Percentiles rank a stretch among this genome's conserved stretches.
These are phyloP conservation scores for Linum trigynum DNA, from an alignment of 345 rosid species.

Conservation along the genomic window DNA sequence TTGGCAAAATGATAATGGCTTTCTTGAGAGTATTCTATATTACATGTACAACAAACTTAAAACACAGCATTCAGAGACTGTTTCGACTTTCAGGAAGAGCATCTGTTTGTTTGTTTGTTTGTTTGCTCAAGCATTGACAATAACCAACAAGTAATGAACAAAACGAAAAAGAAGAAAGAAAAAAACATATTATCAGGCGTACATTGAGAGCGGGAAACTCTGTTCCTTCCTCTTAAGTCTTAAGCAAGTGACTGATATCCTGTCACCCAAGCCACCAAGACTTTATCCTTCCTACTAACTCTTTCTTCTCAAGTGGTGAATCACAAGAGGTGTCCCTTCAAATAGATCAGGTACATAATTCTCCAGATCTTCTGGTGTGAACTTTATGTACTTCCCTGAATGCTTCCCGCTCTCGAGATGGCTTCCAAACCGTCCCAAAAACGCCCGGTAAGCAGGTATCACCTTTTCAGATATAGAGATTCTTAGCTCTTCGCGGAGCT, in stretches of 20 bases:
- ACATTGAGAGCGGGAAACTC: constrained; percentile 22
- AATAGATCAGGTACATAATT: constrained; percentile 63
- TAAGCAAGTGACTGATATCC: constrained; percentile 20
- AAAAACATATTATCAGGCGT: constrained; percentile 22
- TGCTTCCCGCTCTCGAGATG: constrained; percentile 79
- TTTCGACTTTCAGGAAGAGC: constrained; percentile 26
- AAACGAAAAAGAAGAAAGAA: constrained; percentile 8
- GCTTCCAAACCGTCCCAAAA: constrained; percentile 69
- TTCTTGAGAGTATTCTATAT: not conserved
- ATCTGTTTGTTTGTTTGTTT: constrained; percentile 11
- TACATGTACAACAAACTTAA: constrained; percentile 46
- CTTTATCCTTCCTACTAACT: constrained; percentile 22
- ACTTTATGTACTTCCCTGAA: constrained; percentile 88
- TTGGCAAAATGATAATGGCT: too few species aligned
- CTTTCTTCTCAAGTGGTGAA: constrained; percentile 77
- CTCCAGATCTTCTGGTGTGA: constrained; percentile 88
- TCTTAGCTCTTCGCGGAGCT: constrained; percentile 88
- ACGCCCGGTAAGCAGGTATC: constrained; percentile 82
- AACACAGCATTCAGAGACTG: constrained; percentile 30
- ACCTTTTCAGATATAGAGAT: constrained; percentile 86
- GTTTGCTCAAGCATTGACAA: constrained; percentile 34
- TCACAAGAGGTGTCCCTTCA: constrained; percentile 54
- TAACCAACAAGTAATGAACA: constrained; percentile 2
- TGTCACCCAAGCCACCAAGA: constrained; percentile 1
- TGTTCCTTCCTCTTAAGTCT: constrained; percentile 19